Percentiles rank a stretch among this genome's conserved stretches.
Evolutionary conservation across 306 rosid species (phyloP).

Genomic region (Chamaecrista fasciculata): DNA sequence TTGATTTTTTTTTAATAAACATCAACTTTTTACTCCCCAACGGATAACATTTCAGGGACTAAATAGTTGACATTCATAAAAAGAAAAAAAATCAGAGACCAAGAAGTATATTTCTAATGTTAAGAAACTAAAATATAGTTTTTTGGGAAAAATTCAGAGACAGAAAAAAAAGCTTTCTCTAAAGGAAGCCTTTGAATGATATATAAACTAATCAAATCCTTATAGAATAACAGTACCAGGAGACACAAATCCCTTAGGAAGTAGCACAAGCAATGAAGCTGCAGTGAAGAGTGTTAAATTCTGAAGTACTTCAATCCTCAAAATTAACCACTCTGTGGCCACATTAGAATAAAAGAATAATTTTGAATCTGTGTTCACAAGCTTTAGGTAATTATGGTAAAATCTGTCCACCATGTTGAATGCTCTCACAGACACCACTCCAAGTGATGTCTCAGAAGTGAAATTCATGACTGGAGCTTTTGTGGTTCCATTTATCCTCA

Average conservation of each 20-base stretch:
- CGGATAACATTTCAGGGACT: no score
- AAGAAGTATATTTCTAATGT: no score
- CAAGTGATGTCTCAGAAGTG: slow-evolving; percentile 77
- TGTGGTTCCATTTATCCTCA: slow-evolving; percentile 84
- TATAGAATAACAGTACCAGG: slow-evolving; percentile 44
- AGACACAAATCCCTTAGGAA: slow-evolving; percentile 57
- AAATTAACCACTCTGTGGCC: slow-evolving; percentile 59
- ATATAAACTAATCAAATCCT: background rate
- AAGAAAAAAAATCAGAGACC: no score
- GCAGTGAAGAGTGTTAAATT: slow-evolving; percentile 64
- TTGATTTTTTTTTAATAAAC: no score
- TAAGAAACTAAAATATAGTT: no score
- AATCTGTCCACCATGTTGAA: slow-evolving; percentile 53
- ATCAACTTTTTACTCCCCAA: no score
- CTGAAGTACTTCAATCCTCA: slow-evolving; percentile 69
- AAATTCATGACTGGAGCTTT: slow-evolving; percentile 85
- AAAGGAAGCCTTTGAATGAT: background rate
- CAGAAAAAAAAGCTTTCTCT: no score
- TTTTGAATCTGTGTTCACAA: slow-evolving; percentile 66
- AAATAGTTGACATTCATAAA: no score
- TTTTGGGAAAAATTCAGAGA: no score
- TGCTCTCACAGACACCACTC: slow-evolving; percentile 76
- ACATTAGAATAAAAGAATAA: slow-evolving; percentile 67
- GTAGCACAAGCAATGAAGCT: slow-evolving; percentile 52
- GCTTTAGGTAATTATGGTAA: slow-evolving; percentile 51